Evolutionary conservation across 768 basidiomycete species (phyloP).

Genomic region (Lyophyllum semitale): DNA sequence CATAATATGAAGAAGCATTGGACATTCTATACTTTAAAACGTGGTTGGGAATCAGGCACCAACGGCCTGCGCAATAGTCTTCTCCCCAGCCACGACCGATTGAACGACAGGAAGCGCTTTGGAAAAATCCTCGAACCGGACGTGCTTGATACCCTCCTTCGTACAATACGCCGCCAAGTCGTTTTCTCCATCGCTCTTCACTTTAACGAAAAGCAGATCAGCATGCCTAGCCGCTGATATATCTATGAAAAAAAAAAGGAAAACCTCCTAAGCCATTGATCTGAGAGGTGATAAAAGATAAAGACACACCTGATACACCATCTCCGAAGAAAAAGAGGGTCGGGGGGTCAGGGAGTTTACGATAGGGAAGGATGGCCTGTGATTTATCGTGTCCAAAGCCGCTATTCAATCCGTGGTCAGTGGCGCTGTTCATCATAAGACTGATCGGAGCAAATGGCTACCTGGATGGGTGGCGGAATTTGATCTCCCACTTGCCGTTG

Average conservation of each 20-base stretch:
- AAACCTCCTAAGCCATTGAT: neutral
- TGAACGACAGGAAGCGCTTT: constrained; percentile 61
- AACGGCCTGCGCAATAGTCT: constrained; percentile 54
- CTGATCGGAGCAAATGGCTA: constrained; percentile 26
- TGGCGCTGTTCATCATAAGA: neutral
- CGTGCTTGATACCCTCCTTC: constrained; percentile 75
- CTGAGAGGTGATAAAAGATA: neutral
- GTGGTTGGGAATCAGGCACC: neutral
- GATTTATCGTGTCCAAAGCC: constrained; percentile 96
- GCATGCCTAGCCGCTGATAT: constrained; percentile 92
- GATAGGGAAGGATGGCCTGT: constrained; percentile 90
- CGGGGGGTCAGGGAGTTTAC: constrained; percentile 67
- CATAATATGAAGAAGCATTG: no score
- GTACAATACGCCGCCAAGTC: constrained; percentile 85
- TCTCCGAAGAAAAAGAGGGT: constrained; percentile 97
- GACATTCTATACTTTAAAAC: no score
- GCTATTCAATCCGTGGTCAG: constrained; percentile 38
- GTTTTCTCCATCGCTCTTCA: constrained; percentile 75
- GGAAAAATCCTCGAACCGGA: constrained; percentile 75
- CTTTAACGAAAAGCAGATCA: constrained; percentile 93
- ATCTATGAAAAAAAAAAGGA: constrained; percentile 45
- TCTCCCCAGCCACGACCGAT: constrained; percentile 71
- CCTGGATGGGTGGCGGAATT: constrained; percentile 89
- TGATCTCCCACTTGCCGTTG: constrained; percentile 77
- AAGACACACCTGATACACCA: constrained; percentile 82